Percentiles rank a stretch among this genome's conserved stretches.
These are phyloP conservation scores for Talaromyces sp. DNA, from an alignment of 2,329 filamentous ascomycete genomes.

Conservation along the genomic window DNA sequence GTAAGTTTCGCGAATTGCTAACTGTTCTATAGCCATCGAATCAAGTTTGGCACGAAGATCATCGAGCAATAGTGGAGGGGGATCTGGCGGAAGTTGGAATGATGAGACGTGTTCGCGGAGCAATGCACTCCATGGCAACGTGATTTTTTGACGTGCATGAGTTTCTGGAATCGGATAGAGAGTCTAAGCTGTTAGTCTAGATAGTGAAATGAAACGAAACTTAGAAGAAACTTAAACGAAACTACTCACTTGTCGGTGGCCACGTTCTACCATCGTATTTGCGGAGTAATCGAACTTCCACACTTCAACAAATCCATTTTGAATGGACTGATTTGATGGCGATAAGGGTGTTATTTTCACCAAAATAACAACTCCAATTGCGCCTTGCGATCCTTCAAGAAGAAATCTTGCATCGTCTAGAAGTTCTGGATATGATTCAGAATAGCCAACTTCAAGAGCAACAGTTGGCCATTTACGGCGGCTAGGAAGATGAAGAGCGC, in stretches of 20 bases:
- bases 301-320: not conserved
- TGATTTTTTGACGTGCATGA: not conserved
- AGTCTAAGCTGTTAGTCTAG: not conserved
- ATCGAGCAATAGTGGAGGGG: too few species aligned
- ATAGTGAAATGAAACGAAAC: too few species aligned
- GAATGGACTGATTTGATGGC: not conserved
- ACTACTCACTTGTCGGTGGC: not conserved
- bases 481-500: not conserved
- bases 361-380: not conserved
- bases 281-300: not conserved
- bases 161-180: not conserved
- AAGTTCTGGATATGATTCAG: not conserved
- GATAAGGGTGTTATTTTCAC: not conserved
- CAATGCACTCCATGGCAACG: not conserved
- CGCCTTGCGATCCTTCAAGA: not conserved
- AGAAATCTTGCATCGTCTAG: not conserved
- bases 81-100: too few species aligned
- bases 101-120: not conserved
- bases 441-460: not conserved
- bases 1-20: too few species aligned
- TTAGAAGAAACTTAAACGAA: too few species aligned
- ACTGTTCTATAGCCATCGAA: too few species aligned
- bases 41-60: too few species aligned
- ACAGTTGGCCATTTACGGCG: not conserved
- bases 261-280: too few species aligned